These are phyloP conservation scores for Metschnikowia similis DNA, from an alignment of 805 yeast species.

Conservation along the genomic window DNA sequence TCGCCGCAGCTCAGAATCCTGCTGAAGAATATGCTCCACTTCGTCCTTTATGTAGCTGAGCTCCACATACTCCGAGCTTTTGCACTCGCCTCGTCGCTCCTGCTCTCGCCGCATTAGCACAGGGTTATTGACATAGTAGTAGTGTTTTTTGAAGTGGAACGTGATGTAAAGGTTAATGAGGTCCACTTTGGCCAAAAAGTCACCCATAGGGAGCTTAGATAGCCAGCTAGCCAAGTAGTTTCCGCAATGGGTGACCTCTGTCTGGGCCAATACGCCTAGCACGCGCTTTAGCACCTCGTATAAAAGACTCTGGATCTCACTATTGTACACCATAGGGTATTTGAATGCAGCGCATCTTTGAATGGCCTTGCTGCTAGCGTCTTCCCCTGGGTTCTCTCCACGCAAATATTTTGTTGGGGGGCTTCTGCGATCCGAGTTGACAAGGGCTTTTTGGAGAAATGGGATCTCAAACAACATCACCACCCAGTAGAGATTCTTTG, in stretches of 20 bases:
- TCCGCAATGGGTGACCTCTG: slow-evolving; percentile 32
- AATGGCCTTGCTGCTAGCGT: not conserved
- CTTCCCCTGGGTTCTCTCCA: not conserved
- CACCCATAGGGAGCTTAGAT: slow-evolving; percentile 37
- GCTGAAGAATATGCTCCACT: slow-evolving; percentile 7
- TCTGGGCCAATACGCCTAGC: slow-evolving; percentile 61
- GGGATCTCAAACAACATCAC: slow-evolving; percentile 70
- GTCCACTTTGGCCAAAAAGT: slow-evolving; percentile 55
- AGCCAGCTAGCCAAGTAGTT: slow-evolving; percentile 55
- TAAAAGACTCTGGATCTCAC: slow-evolving; percentile 53
- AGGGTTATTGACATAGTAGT: slow-evolving; percentile 33
- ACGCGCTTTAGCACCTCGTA: slow-evolving; percentile 67
- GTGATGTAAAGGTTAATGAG: slow-evolving; percentile 72
- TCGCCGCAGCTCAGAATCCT: not conserved
- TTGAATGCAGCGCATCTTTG: not conserved
- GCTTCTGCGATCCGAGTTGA: slow-evolving; percentile 26
- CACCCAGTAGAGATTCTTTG: slow-evolving; percentile 52
- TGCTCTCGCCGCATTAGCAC: slow-evolving; percentile 9
- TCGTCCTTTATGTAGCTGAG: slow-evolving; percentile 15
- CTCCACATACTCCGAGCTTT: slow-evolving; percentile 7
- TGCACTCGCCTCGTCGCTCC: slow-evolving; percentile 5
- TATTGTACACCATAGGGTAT: slow-evolving; percentile 33
- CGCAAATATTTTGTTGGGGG: not conserved
- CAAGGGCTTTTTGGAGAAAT: slow-evolving; percentile 44
- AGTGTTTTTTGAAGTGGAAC: slow-evolving; percentile 60